phyloP scores from a whole-genome alignment of 83 land plant species.

The Thuja plicata region DNA sequence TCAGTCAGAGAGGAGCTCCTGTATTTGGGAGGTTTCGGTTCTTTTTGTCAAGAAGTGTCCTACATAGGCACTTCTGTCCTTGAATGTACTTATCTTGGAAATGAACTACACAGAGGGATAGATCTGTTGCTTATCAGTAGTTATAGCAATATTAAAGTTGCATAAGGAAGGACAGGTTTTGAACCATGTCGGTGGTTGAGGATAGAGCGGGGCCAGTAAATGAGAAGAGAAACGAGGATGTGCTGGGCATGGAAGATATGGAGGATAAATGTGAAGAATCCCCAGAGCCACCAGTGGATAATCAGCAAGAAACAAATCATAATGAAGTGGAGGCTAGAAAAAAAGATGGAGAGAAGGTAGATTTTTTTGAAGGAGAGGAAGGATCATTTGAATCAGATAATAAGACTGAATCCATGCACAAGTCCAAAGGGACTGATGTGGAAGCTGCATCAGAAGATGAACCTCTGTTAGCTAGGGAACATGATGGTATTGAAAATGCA shows the following conservation, averaged over 20 bases:
- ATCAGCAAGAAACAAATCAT: neutral
- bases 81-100: neutral
- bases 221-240: neutral
- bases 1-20: neutral
- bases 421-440: neutral
- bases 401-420: neutral
- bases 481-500: neutral
- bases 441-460: neutral
- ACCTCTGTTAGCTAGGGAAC: neutral
- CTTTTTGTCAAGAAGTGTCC: neutral
- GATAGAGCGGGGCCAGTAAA: neutral
- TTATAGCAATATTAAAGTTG: neutral
- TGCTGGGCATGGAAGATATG: neutral
- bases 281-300: neutral
- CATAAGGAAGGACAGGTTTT: neutral
- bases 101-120: neutral
- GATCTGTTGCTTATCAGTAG: neutral
- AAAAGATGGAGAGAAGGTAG: neutral
- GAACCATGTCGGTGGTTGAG: neutral
- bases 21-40: neutral
- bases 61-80: neutral
- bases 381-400: neutral
- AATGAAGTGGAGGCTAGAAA: neutral
- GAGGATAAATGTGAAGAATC: slow-evolving; percentile 6
- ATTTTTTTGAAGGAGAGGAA: neutral